Evolutionary conservation across 176 grass and related monocot genomes (phyloP).

Genomic region (Juncus inflexus): DNA sequence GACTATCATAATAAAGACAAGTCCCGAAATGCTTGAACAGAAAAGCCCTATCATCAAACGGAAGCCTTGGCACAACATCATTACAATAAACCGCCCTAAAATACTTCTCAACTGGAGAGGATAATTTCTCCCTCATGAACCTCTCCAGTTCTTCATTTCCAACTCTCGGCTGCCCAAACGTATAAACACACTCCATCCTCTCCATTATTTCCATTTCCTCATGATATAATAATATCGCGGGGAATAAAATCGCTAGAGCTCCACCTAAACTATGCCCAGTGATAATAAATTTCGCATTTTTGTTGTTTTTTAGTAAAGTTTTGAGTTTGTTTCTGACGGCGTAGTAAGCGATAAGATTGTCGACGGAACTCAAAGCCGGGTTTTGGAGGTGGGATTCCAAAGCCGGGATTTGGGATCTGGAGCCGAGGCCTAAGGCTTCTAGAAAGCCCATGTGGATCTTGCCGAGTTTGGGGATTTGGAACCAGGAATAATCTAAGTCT

Average conservation of each 20-base stretch:
- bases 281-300: constrained; percentile 37
- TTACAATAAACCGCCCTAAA: constrained; percentile 66
- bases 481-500: constrained; percentile 73
- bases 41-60: constrained; percentile 42
- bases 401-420: constrained; percentile 22
- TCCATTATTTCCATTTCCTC: constrained; percentile 34
- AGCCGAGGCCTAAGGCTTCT: constrained; percentile 74
- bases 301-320: constrained; percentile 38
- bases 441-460: constrained; percentile 81
- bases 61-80: constrained; percentile 63
- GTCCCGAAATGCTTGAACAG: constrained; percentile 44
- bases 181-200: constrained; percentile 29
- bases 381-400: constrained; percentile 16
- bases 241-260: constrained; percentile 67
- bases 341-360: constrained; percentile 65
- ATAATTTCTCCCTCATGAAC: constrained; percentile 16
- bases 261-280: constrained; percentile 90
- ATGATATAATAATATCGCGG: constrained; percentile 50
- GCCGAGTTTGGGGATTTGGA: constrained; percentile 57
- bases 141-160: constrained; percentile 41
- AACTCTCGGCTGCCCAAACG: constrained; percentile 73
- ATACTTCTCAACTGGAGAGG: constrained; percentile 3
- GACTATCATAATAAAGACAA: constrained; percentile 63
- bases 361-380: background rate
- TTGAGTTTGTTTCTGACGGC: constrained; percentile 37